Evolutionary conservation across 2,329 filamentous ascomycete species (phyloP), one percentile per base, ranked within the genome.

Genomic region (Colletotrichum kahawae): DNA sequence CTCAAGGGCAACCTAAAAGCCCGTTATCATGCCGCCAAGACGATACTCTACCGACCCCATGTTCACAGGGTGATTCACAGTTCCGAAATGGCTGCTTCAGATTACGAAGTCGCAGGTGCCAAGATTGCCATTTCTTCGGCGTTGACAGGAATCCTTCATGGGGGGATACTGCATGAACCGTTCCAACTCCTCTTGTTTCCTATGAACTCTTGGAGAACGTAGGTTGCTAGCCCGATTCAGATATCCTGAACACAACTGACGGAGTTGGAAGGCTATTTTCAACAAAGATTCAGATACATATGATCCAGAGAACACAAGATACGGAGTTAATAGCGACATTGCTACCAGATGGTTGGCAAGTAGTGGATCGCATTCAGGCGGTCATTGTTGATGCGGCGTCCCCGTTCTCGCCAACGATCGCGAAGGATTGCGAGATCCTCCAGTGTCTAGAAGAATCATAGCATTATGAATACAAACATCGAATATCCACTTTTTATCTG

Each of bases 151-250:
- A 48, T 48, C 10, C 38, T 48, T 12, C 38, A 48, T 18, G 38
- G 38, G 18, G 38, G 18, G 38, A 48, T 48, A n/a, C 12, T 48
- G 38, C 38, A 48, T 18, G 38, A 48, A 3, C 38, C 38, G 12
- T 48, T n/a, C 18, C 38, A 48, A 5, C 18, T 48, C n/a, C 38
- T 48, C 38, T 18, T 48, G 1, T 48, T 48, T n/a, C 38, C 38
- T 18, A 48, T 48, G 6, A 48, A 48, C 18, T 48, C 38, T 3
- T 48, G 38, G 38, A 48, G 38, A 48, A 48, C 38, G 18, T 48
- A 12, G n/a, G 38, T 48, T 12, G 12, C 3, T 8, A 18, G 18
- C 38, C 10, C 38, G 5, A 48, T 48, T 12, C 0, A 0, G n/a
- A 48, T 9, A 2, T 48, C n/a, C 5, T 48, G 38, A 18, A n/a